phyloP scores from a whole-genome alignment of 1,284 basidiomycete genomes.

The Irpex sp. region DNA sequence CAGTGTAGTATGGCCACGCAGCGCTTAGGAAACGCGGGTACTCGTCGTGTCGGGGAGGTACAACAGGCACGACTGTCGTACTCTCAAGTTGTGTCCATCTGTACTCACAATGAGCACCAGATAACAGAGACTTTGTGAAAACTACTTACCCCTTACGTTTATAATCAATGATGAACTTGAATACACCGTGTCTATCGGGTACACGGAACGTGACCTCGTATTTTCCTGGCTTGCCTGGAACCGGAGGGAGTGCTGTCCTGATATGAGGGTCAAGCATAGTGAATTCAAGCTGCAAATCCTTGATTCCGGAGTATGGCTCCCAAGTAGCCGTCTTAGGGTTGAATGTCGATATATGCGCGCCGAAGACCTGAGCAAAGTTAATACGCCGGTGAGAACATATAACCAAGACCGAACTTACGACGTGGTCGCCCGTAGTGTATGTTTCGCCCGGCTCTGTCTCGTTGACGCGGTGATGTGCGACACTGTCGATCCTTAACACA shows the following conservation, averaged over 20 bases:
- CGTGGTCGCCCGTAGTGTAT: constrained; percentile 87
- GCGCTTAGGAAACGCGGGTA: constrained; percentile 93
- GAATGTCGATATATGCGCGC: constrained; percentile 67
- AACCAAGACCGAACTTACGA: constrained; percentile 47
- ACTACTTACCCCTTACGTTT: constrained; percentile 76
- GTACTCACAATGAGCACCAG: not conserved
- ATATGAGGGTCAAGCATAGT: constrained; percentile 97
- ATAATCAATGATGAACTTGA: constrained; percentile 91
- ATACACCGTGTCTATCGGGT: constrained; percentile 96
- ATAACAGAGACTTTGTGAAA: constrained; percentile 10
- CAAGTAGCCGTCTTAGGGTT: constrained; percentile 55
- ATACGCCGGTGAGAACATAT: not conserved
- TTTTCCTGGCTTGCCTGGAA: constrained; percentile 51
- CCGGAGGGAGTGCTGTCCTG: constrained; percentile 66
- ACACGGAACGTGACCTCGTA: constrained; percentile 82
- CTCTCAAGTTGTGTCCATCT: constrained; percentile 74
- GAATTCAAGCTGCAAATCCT: constrained; percentile 90
- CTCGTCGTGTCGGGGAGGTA: constrained; percentile 92
- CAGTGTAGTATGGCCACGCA: constrained; percentile 93
- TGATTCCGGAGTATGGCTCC: constrained; percentile 67
- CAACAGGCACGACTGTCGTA: constrained; percentile 79
- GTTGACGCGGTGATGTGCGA: constrained; percentile 71
- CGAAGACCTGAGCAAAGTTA: constrained; percentile 57
- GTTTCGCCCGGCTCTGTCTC: constrained; percentile 53
- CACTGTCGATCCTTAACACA: constrained; percentile 76